These are phyloP conservation scores for Acarospora socialis DNA, from an alignment of 2,329 filamentous ascomycete genomes.

Conservation along the genomic window DNA sequence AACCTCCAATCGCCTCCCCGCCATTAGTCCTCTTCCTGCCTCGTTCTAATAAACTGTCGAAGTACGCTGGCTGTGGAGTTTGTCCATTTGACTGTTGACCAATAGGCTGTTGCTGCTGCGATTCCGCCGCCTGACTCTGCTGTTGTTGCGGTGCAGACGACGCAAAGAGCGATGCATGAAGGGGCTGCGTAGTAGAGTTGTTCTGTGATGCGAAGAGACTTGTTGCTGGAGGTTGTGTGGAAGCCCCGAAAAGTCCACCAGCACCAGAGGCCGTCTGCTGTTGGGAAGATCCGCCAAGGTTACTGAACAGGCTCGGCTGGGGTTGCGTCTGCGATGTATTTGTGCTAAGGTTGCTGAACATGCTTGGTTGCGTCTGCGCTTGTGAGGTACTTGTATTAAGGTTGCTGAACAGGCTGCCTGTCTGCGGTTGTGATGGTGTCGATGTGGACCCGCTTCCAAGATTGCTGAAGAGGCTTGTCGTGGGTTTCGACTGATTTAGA, in stretches of 20 bases:
- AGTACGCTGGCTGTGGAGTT: constrained; percentile 42
- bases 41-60: constrained; percentile 49
- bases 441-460: constrained; percentile 4
- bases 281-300: constrained; percentile 5
- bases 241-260: constrained; percentile 8
- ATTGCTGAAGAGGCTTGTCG: constrained; percentile 1
- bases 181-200: constrained; percentile 6
- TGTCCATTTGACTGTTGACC: constrained; percentile 15
- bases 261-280: constrained; percentile 5
- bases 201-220: constrained; percentile 8
- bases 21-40: constrained; percentile 54
- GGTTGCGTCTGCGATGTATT: constrained; percentile 7
- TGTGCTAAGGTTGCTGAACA: constrained; percentile 9
- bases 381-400: background rate
- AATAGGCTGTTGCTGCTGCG: constrained; percentile 16
- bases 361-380: background rate
- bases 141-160: constrained; percentile 18
- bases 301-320: constrained; percentile 8
- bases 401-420: constrained; percentile 3
- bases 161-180: constrained; percentile 16
- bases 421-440: constrained; percentile 7
- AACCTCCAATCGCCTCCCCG: constrained; percentile 41
- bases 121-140: constrained; percentile 17
- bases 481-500: constrained; percentile 8
- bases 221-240: constrained; percentile 3